A percentile compares a stretch with the other conserved stretches of the same genome.
These are phyloP conservation scores for Podospora fimiseda DNA, from an alignment of 495 filamentous ascomycete genomes.

Conservation along the genomic window DNA sequence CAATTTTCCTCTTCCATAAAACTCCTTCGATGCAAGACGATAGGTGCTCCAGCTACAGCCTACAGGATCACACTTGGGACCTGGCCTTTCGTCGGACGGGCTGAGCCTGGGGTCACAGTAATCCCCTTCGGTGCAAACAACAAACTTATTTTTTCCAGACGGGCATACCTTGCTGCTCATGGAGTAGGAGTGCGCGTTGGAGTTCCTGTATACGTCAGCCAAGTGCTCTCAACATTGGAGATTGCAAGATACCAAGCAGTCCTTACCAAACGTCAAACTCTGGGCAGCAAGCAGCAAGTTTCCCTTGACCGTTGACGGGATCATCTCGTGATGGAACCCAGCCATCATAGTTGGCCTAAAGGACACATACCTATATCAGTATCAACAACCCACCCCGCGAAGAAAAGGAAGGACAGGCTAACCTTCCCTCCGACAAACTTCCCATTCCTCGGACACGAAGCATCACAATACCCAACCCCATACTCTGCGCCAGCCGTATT, in stretches of 20 bases:
- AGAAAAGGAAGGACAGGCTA: neutral
- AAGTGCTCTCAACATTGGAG: neutral
- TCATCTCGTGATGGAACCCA: conserved; percentile 40
- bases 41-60: conserved; percentile 69
- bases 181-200: conserved; percentile 13
- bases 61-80: conserved; percentile 55
- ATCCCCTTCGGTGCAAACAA: conserved; percentile 33
- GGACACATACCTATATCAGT: too few relatives aligned
- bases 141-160: neutral
- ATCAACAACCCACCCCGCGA: too few relatives aligned
- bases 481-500: conserved; percentile 53
- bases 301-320: neutral
- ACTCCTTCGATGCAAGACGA: conserved; percentile 52
- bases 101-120: conserved; percentile 31
- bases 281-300: conserved; percentile 55
- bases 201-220: conserved; percentile 23
- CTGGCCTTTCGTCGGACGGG: conserved; percentile 32
- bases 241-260: conserved; percentile 44
- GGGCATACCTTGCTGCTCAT: conserved; percentile 10
- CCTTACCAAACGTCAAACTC: conserved; percentile 61
- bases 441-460: conserved; percentile 41
- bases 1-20: conserved; percentile 54
- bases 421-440: conserved; percentile 40
- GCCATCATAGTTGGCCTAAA: conserved; percentile 53
- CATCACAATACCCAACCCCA: conserved; percentile 52